Conservation (phyloP, 2,329 filamentous ascomycete species). For the Davidsoniella eucalypti region DNA sequence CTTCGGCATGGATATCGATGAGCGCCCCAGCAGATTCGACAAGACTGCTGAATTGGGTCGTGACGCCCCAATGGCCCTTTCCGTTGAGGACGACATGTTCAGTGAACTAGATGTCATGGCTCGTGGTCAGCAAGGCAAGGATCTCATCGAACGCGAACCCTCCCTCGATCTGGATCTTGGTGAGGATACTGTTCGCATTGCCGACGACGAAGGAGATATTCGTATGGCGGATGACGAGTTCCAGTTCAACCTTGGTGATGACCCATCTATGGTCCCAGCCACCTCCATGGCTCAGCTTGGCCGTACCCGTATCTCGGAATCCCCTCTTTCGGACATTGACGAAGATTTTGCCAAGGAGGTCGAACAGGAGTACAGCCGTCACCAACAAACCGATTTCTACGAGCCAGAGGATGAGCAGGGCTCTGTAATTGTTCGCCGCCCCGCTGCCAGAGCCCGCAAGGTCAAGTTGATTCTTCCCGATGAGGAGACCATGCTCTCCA, state of each 20-base stretch:
- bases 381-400: slow-evolving; percentile 39
- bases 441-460: slow-evolving; percentile 57
- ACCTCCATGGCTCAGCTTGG: slow-evolving; percentile 28
- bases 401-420: slow-evolving; percentile 43
- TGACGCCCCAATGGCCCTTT: slow-evolving; percentile 55
- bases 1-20: slow-evolving; percentile 57
- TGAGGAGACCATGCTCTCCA: slow-evolving; percentile 59
- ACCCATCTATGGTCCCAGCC: slow-evolving; percentile 39
- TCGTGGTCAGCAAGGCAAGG: slow-evolving; percentile 31
- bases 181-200: slow-evolving; percentile 40
- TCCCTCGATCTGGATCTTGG: slow-evolving; percentile 38
- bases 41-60: slow-evolving; percentile 65
- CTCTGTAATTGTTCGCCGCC: slow-evolving; percentile 43
- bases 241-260: slow-evolving; percentile 39
- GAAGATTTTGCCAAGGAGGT: slow-evolving; percentile 43
- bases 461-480: slow-evolving; percentile 75
- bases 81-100: slow-evolving; percentile 54
- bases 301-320: slow-evolving; percentile 50
- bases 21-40: slow-evolving; percentile 35
- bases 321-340: slow-evolving; percentile 53
- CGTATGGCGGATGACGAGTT: slow-evolving; percentile 47
- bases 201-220: slow-evolving; percentile 47
- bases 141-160: slow-evolving; percentile 35
- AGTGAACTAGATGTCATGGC: slow-evolving; percentile 44
- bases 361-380: slow-evolving; percentile 38